Base-by-base conservation (phyloP, 2,329 filamentous ascomycete species). In the Trichoderma polysporum region DNA sequence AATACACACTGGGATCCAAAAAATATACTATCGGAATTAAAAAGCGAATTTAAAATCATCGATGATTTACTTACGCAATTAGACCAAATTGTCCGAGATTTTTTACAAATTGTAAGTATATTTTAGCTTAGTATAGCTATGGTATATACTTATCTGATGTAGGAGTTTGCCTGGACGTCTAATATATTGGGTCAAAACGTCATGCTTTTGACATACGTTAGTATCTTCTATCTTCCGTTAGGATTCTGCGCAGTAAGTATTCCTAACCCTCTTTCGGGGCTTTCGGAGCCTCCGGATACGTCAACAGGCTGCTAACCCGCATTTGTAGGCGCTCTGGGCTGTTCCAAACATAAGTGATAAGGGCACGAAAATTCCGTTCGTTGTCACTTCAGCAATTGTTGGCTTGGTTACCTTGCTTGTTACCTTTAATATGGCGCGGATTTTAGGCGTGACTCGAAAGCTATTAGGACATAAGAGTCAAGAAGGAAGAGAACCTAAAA, bases 161-260 rank as follows among this genome's bases (percentile, higher is more conserved):
- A 62, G 59, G 59, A 62, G 4, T 63, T 63, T 31, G 60, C 60
- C 1, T 63, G 49, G 60, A 5, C 15, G 5, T 22, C 60, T 1
- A 54, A 54, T 1, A 13, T 69, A 27, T 69, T 78, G 0, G 74
- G 75, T 0, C 71, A 79, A 47, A 79, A 80, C 37, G 74, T 80
- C 12, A 75, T 76, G 37, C 71, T 80, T 0, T 72, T 80, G 50
- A 79, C 78, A 17, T 76, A 77, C 35, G 76, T 80, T 22, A 79
- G 76, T 61, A 78, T 80, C n/a, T 79, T 80, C 58, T 80, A 76
- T 62, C 72, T 80, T 0, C 78, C 78, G 0, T 68, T 80, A 4
- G 72, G 76, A 12, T 79, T 79, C 61, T 76, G 74, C 65, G 70
- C 53, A 0, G 53, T 63, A 7, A 35, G 60, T 54, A 15, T 3